Base-by-base conservation (phyloP, 2,329 filamentous ascomycete species). In the Amesomyces nigricolor region DNA sequence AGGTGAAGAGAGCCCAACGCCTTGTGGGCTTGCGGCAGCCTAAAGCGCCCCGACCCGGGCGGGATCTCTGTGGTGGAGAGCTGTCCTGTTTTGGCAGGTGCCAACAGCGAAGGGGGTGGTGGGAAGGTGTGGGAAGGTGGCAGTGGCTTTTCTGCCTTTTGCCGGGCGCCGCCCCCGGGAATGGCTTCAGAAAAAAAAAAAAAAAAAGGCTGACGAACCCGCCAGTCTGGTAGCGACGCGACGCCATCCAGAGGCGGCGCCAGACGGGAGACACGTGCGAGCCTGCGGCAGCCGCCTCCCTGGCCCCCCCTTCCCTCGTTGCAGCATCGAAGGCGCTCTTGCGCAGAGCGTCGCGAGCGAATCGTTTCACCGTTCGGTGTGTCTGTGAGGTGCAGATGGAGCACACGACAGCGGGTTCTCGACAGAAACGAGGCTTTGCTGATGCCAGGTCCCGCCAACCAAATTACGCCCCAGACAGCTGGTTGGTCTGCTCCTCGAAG, bases 31-130 rank as follows among this genome's bases (percentile, higher is more conserved):
- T 26, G 22, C 22, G 5, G 49, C 56, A 54, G 52, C 43, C 48
- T 52, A 58, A 55, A 52, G 45, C 54, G 56, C 47, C 51, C 32
- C 30, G 11, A 32, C 7, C 30, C 32, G 32, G 9, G 9, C 9
- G 32, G 44, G 47, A 53, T 53, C 45, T 47, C 32, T 35, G 32
- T 13, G 8, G 53, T 53, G 53, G 57, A 56, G 51, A 56, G 57
- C 50, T 56, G 53, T 59, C 57, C 53, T 9, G 51, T 59, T 59
- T 56, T 51, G 57, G 53, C 51, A 59, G 57, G 57, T 59, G 57
- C 51, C 30, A 51, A 51, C 16, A 22, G 14, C 32, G 32, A 26
- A 26, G 22, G 22, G 22, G 22, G 22, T 26, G 22, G 32, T 13
- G 32, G 32, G 32, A 35, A 35, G 32, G 32, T 26, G 22, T 26